Base-by-base conservation (phyloP, 257 asterid genomes). In the Coffea canephora region DNA sequence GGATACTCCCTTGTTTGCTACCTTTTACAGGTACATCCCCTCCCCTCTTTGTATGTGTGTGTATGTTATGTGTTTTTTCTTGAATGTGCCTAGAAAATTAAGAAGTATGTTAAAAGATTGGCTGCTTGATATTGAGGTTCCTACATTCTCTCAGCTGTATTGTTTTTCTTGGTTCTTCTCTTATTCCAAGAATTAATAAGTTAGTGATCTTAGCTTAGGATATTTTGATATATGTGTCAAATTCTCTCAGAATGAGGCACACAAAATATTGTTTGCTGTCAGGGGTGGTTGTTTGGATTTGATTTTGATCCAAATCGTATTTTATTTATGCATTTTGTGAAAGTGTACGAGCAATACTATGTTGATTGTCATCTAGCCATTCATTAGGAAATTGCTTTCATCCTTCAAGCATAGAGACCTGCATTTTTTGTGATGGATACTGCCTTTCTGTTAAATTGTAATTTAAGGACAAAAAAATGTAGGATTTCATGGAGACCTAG, bases 1-100 rank as follows among this genome's bases (percentile, higher is more conserved):
- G 99, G 99, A 76, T 95, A 95, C 88, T 95, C 99, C 81, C 87
- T 95, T 36, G 99, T 95, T 78, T 95, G 99, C 90, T 95, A 95
- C 88, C 96, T 95, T 77, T 85, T 95, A 88, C 99, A 95, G 92
- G 92, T 88, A 69, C 83, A 39, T 19, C 25, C 41, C 48, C 34
- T 19, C 75, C 79, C 80, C 57, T 73, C 41, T 13, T 36, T 71
- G 62, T 6, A 31, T 10, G 54, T 8, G 23, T 55, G 41, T 75
- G 41, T 55, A 18, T 25, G 19, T 55, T 21, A 21, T 74, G 31
- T 18, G 27, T 18, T 18, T 59, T 57, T 41, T 62, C 18, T 19
- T 61, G 34, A 2, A 31, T 61, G 8, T 23, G 67, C 67, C 5
- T 61, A 6, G 67, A 23, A 12, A 61, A n/a, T 8, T 16, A 23